Percentiles rank a stretch among this genome's conserved stretches.
Conservation (phyloP, 495 filamentous ascomycete genomes). For the Penicillium salamii region DNA sequence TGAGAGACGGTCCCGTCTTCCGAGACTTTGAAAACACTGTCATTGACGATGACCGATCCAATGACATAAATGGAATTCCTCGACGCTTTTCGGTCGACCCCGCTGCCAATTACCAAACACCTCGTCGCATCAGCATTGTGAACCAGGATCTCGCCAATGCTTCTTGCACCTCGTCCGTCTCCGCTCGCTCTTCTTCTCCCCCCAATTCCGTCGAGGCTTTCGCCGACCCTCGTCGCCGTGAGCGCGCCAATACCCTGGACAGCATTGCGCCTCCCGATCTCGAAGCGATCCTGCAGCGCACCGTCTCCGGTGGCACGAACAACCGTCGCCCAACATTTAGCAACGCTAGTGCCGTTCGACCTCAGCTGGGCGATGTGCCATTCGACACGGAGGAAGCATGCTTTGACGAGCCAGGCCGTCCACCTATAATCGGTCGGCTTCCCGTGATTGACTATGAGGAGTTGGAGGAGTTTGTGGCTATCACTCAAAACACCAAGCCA, state of each 20-base stretch:
- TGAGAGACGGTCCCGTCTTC: constrained; percentile 49
- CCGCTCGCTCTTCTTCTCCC: constrained; percentile 73
- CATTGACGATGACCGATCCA: constrained; percentile 70
- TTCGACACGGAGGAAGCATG: constrained; percentile 71
- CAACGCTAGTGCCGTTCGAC: constrained; percentile 52
- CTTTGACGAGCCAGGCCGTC: constrained; percentile 61
- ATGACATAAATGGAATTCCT: constrained; percentile 41
- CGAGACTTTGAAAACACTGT: constrained; percentile 81
- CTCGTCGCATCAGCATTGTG: constrained; percentile 37
- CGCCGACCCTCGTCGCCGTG: constrained; percentile 69
- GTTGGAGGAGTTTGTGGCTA: constrained; percentile 78
- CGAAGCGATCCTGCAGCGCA: constrained; percentile 65
- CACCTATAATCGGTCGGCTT: constrained; percentile 56
- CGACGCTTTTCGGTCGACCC: constrained; percentile 42
- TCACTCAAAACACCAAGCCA: constrained; percentile 47
- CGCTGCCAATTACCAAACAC: constrained; percentile 33
- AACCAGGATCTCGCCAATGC: constrained; percentile 43
- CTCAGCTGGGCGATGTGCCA: constrained; percentile 43
- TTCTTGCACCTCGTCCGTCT: constrained; percentile 54
- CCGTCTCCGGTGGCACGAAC: constrained; percentile 66
- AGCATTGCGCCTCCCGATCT: constrained; percentile 56
- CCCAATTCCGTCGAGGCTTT: constrained; percentile 98
- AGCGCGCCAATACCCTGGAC: constrained; percentile 62
- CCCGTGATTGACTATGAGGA: constrained; percentile 82
- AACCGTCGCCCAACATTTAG: constrained; percentile 59